Base-by-base conservation (phyloP, 2,329 filamentous ascomycete species). In the Fusarium pseudocircinatum region DNA sequence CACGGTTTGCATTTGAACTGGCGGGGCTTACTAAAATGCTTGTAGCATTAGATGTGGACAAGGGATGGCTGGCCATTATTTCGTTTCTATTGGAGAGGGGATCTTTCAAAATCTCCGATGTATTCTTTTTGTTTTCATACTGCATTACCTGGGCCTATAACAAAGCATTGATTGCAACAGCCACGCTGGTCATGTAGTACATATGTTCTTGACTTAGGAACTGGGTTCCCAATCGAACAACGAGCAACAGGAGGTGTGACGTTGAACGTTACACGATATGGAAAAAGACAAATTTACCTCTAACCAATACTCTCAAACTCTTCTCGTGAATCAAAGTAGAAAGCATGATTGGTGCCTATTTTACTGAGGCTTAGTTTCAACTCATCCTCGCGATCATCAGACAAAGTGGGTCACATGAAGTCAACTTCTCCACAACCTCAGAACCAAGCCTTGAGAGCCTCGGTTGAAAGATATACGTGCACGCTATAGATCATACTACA, bases 231-330 rank as follows among this genome's bases (percentile, higher is more conserved):
- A 62, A 67, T 56, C 34, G 67, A 49, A 59, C 46, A 43, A 59
- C 44, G 56, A 54, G 54, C 59, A 69, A 36, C 43, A 63, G 40
- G 53, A 59, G 60, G 47, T 50, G 60, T 68, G 63, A 67, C 72
- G 69, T 74, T 72, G 75, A 65, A 40, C 73, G 75, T 72, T 75
- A 8, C 28, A 63, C 68, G 37, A 70, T 54, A 70, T 74, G 69
- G 57, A 74, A 57, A 74, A 74, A 78, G 46, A 70, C n/a, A 57
- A 75, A 60, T 63, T 34, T 47, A 37, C 67, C 53, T 58, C 61
- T 69, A 34, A 49, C 54, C 47, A 63, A 37, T 47, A 12, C 28
- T 49, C 40, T 20, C 13, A 13, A 52, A 26, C n/a, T 32, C 37
- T 16, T 28, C 44, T 9, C 14, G 57, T 34, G 34, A 30, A 39